These are phyloP conservation scores for Metschnikowia santaceciliae DNA, from an alignment of 805 yeast genomes.

Conservation along the genomic window DNA sequence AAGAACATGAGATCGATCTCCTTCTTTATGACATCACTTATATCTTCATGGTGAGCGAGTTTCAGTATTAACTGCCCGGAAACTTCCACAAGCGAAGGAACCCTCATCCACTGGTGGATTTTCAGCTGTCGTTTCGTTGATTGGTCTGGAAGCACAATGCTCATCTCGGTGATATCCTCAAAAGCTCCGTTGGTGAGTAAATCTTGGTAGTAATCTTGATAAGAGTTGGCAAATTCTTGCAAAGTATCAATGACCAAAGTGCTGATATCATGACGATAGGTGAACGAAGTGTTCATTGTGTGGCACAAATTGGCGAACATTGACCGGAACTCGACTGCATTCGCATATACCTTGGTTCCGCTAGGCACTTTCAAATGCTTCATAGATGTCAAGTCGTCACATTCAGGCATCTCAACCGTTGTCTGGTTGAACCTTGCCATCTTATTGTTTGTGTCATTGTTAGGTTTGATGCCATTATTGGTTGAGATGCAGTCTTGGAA, in stretches of 20 bases:
- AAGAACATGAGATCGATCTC: slow-evolving; percentile 29
- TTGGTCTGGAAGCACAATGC: slow-evolving; percentile 8
- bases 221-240: slow-evolving; percentile 32
- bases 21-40: slow-evolving; percentile 15
- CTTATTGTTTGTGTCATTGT: slow-evolving; percentile 1
- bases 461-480: slow-evolving; percentile 8
- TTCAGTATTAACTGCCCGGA: slow-evolving; percentile 12
- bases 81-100: slow-evolving; percentile 27
- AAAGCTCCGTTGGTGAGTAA: slow-evolving; percentile 31
- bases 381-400: slow-evolving; percentile 2
- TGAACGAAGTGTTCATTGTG: slow-evolving; percentile 55
- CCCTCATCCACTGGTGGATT: slow-evolving; percentile 31
- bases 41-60: slow-evolving; percentile 2
- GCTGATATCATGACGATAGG: slow-evolving; percentile 56
- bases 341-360: slow-evolving; percentile 28
- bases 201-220: slow-evolving; percentile 31
- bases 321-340: slow-evolving; percentile 44
- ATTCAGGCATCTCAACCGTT: slow-evolving; percentile 6
- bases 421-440: slow-evolving; percentile 9
- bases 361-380: not conserved
- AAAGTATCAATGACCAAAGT: slow-evolving; percentile 38
- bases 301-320: slow-evolving; percentile 48
- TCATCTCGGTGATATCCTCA: slow-evolving; percentile 17
- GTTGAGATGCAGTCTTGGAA: slow-evolving; percentile 41
- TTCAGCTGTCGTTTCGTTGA: slow-evolving; percentile 24